Evolutionary conservation across 441 rosid genomes (phyloP), one percentile per base, ranked within the genome.

Genomic region (Jatropha podagrica): DNA sequence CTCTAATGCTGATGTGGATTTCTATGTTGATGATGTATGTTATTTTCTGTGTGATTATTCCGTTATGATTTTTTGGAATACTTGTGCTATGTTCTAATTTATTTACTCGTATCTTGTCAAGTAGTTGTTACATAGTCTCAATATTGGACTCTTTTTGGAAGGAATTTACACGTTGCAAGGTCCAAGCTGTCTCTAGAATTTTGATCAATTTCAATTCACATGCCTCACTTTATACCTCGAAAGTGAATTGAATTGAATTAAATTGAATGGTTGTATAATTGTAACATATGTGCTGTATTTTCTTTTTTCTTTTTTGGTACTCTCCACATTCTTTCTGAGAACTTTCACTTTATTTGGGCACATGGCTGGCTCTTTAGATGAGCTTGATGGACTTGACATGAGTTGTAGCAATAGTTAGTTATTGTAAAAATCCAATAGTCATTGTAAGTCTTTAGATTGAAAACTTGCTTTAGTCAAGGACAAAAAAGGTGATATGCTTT

Each of bases 1-100:
- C 80, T 90, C 97, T 64, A 93, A 95, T 74, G 97, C 99, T 64
- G 99, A 95, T 84, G 82, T 95, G 64, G 92, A 95, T 78, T 95
- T 95, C 94, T 92, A 85, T 83, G 84, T 93, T 71, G 89, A 89
- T 60, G 91, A 90, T 76, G 99, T 95, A 87, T 32, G 90, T 44
- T 58, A 32, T 40, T 74, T 72, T 26, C 7, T 63, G 17, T 27
- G 18, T 59, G 23, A 18, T 8, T 41, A n/a, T 44, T 15, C 73
- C 4, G 52, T 20, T 10, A n/a, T 6, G 41, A 51, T 4, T 41
- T 41, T 37, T 27, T 42, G 37, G 52, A 15, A 23, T 7, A 49
- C 27, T 6, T 32, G 56, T 12, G 40, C 26, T 26, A 59, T 20
- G 5, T 63, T 68, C 26, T 68, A 12, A 5, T 44, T 56, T 17